Base-by-base conservation (phyloP, 306 rosid species). In the Sicyos baderoa region DNA sequence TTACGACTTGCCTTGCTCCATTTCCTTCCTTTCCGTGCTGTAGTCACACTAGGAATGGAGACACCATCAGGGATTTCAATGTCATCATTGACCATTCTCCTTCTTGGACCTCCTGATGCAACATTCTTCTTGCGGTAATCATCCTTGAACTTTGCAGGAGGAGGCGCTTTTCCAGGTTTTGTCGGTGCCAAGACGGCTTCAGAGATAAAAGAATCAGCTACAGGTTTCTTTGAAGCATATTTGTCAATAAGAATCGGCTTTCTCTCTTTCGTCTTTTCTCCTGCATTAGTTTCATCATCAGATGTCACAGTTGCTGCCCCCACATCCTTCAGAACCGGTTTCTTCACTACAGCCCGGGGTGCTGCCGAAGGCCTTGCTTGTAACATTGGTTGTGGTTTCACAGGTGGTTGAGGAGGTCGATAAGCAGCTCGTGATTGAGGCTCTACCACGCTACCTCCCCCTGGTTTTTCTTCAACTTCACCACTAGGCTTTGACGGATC, bases 1-100 rank as follows among this genome's bases (percentile, higher is more conserved):
- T 78, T 93, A 79, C 99, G 84, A 71, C 95, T 88, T 50, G 99
- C 99, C 87, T 93, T 93, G 75, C 86, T 93, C 99, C 97, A 90
- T 80, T 88, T 93, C 82, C 97, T 84, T 74, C 99, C 99, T 85
- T 90, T 93, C 78, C 99, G 85, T 64, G 76, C 81, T 11, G 66
- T 59, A 50, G 80, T 69, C 54, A 85, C 79, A 47, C 95, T 88
- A 60, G 86, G 84, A 76, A 90, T 86, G 54, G 92, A 83, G 68
- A 88, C 93, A 77, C 89, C 95, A 27, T 89, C 91, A 32, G 70
- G 74, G 76, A 79, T 81, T 64, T 55, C 86, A 60, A 73, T 84
- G 22, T 75, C 79, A 45, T 52, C 13, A 63, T 47, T 10, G 55
- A 80, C 69, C 65, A 78, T 70, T 59, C 91, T 85, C 79, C 96